Base-by-base conservation (phyloP, 768 basidiomycete species). In the Lentinula sp. region DNA sequence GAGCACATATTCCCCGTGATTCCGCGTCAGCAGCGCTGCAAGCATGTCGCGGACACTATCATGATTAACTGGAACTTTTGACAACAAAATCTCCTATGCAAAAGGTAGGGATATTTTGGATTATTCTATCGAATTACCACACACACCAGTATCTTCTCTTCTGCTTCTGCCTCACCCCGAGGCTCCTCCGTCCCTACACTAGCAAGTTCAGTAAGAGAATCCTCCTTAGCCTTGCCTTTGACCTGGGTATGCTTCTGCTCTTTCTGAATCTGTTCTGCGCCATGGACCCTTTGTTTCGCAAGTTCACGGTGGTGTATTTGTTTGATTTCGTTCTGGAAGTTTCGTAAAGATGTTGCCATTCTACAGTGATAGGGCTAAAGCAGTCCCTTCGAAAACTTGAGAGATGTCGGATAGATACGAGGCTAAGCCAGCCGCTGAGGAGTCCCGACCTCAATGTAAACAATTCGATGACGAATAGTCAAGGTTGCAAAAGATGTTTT, bases 291-390 rank as follows among this genome's bases (percentile, higher is more conserved):
- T 64, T 90, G 86, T 71, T 82, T 89, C 34, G 79, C 74, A 49
- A 84, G 74, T 72, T 91, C 88, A 54, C 86, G 83, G 65, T 81
- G 77, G 61, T 85, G 84, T 67, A 91, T 88, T 65, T 88, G 83
- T 63, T 91, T 86, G 63, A 92, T 93, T 73, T 91, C 89, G 66
- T 73, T 80, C 71, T 93, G 90, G 66, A 88, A 87, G 15, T 79
- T 80, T 42, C 82, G 80, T 65, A 86, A 72, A 59, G 75, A 15
- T 35, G 48, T 82, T 15, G 83, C 78, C 83, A 84, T 84, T 57
- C 60, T 71, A 28, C 28, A 28, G 63, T 8, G 34, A 18, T 0
- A 9, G 37, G 37, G 37, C 37, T 1, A 39, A 39, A 8, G 37
- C 5, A 39, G 37, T 8, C 37, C 37, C 9, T 39, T 6, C 9